Base-by-base conservation (phyloP, 208 protist species). In the Crithidia brevicula region DNA sequence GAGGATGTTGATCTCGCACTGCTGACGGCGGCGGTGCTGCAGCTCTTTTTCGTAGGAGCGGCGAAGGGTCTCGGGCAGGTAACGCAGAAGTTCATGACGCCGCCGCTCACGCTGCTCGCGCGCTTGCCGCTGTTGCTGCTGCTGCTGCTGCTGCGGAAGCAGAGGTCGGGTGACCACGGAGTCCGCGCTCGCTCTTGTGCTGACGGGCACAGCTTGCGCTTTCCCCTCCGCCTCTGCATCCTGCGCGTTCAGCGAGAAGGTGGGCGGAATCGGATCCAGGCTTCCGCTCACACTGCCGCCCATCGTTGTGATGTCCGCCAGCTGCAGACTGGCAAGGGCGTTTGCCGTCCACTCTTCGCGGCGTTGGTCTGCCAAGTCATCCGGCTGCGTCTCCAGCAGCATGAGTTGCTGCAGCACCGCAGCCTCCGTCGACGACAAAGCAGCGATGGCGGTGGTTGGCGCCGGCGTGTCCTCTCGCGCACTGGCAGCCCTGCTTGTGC, bases 1-100 rank as follows among this genome's bases (percentile, higher is more conserved):
- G 18, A 90, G 75, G 28, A 94, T 82, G 60, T 88, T 88, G 25
- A 92, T 82, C 74, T 94, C 89, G 40, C 84, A 80, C 61, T 92
- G 80, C 74, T 88, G 74, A 34, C 83, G 81, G 16, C 76, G 64
- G 54, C 76, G 76, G 65, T 84, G 62, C 30, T 64, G 56, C 8
- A 86, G 49, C 42, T 89, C 82, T 34, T 68, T 68, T 51, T 74
- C 59, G 33, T 88, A 88, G 51, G 67, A 49, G 30, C 52, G 61
- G 18, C 79, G 82, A 5, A 82, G 65, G 15, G 57, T 22, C 22
- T 61, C 62, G 13, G 67, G 54, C 4, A 88, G 79, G 18, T 42
- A 54, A 30, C 31, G 45, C 27, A 88, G 67, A 46, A 88, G 61
- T 40, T 57, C 70, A 15, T 52, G 61, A 13, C 57, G 72, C 1